Conservation (phyloP, 73 alveolate species). For the Paramecium tetraurelia region DNA sequence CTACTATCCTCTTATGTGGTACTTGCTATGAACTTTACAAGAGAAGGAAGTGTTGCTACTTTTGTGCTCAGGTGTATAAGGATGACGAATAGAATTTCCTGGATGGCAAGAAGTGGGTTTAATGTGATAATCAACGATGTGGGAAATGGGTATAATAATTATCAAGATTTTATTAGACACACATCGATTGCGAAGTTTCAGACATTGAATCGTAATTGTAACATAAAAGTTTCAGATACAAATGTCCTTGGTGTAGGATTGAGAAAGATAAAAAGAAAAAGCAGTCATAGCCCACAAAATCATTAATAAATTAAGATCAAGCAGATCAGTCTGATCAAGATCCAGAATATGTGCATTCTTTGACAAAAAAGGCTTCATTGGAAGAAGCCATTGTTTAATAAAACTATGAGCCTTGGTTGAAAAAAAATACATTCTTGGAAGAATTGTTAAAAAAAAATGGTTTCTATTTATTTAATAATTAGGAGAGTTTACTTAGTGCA, state of each 20-base stretch:
- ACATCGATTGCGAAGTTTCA: slow-evolving; percentile 22
- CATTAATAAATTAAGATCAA: background rate
- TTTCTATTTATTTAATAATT: background rate
- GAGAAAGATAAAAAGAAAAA: background rate
- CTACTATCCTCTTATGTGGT: background rate
- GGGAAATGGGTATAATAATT: slow-evolving; percentile 34
- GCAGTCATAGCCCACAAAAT: background rate
- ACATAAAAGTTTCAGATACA: slow-evolving; percentile 32
- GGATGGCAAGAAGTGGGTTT: slow-evolving; percentile 33
- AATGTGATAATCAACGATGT: slow-evolving; percentile 7
- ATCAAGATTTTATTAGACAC: slow-evolving; percentile 7
- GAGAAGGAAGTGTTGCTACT: slow-evolving; percentile 1
- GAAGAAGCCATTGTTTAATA: background rate
- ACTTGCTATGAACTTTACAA: slow-evolving; percentile 20
- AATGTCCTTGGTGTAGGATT: slow-evolving; percentile 48
- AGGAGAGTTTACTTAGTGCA: slow-evolving; percentile 37
- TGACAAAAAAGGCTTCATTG: background rate
- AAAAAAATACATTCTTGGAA: slow-evolving; percentile 37
- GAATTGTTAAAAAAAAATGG: slow-evolving; percentile 34
- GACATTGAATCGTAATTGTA: background rate
- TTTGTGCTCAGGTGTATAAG: slow-evolving; percentile 39
- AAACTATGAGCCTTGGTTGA: background rate
- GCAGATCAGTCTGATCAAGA: background rate
- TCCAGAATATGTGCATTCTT: slow-evolving; percentile 15
- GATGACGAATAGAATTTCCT: slow-evolving; percentile 38